phyloP scores from a whole-genome alignment of 371 early-diverging fungal genomes.

The Zancudomyces culisetae region DNA sequence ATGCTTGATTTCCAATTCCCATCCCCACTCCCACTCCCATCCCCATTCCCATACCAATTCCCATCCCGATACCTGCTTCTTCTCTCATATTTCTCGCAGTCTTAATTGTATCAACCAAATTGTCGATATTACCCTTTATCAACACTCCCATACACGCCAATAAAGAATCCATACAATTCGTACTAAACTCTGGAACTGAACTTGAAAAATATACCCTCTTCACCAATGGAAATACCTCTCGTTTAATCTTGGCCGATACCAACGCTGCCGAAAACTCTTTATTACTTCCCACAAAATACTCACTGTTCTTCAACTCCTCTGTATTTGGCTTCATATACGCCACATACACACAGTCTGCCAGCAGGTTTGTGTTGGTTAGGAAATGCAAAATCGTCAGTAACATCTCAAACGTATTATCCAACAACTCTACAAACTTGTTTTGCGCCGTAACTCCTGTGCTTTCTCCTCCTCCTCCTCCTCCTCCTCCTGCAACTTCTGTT shows the following conservation, averaged over 20 bases:
- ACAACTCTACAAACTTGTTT: background rate
- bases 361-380: background rate
- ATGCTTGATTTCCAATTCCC: background rate
- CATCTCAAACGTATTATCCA: conserved; percentile 1
- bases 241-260: background rate
- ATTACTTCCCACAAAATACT: background rate
- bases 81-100: background rate
- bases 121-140: background rate
- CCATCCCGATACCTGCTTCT: background rate
- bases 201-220: background rate
- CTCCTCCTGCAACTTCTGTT: background rate
- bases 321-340: background rate
- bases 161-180: background rate
- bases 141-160: background rate
- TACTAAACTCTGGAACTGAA: background rate
- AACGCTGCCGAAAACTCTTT: background rate
- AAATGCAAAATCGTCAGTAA: conserved; percentile 1
- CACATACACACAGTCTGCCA: background rate
- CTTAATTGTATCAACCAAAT: background rate
- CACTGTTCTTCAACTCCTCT: background rate
- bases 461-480: background rate
- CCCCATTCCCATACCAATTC: background rate
- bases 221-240: background rate
- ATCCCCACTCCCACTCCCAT: background rate
- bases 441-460: background rate